Evolutionary conservation across 2,329 filamentous ascomycete species (phyloP), one percentile per base, ranked within the genome.

Genomic region (Tympanopsis confertula): DNA sequence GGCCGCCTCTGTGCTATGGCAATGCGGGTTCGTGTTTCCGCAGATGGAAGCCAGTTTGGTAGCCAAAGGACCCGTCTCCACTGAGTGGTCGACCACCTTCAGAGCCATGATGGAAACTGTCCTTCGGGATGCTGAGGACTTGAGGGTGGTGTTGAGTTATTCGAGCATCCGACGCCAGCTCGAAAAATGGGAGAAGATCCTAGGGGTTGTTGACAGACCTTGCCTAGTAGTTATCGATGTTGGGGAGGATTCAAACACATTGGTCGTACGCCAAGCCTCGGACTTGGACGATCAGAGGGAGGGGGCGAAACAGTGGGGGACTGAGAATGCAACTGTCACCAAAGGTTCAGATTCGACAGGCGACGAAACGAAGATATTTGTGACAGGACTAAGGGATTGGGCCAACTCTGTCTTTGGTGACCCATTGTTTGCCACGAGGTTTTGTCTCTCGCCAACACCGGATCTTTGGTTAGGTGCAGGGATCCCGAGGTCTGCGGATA

Each of bases 341-440:
- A 35, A 17, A 38, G 20, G 15, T 38, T 41, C 26, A 28, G 35
- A 35, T 42, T 38, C 29, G 37, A 30, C 10, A 29, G 38, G 28
- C 13, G 38, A 41, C 38, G 38, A 36, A 20, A n/a, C 37, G 3
- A 39, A 42, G 1, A 52, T 66, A 13, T 48, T 48, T 17, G 50
- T 76, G 13, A 68, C 61, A 0, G 72, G 72, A 0, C 50, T 78
- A n/a, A 60, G 61, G 20, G 69, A 74, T 53, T 79, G 74, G 74
- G 68, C 68, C 41, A 68, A 66, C 41, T 68, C 68, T 32, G 45
- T 77, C 10, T 78, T 79, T 44, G 74, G 74, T 10, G 75, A 79
- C 42, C 72, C 74, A 0, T 49, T 78, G 2, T 57, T 80, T 36
- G 62, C 68, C 2, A 59, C 57, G 3, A 59, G 61, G 5, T 72